Conservation (phyloP, 2,329 filamentous ascomycete species). For the Ophiosphaerella korrae region DNA sequence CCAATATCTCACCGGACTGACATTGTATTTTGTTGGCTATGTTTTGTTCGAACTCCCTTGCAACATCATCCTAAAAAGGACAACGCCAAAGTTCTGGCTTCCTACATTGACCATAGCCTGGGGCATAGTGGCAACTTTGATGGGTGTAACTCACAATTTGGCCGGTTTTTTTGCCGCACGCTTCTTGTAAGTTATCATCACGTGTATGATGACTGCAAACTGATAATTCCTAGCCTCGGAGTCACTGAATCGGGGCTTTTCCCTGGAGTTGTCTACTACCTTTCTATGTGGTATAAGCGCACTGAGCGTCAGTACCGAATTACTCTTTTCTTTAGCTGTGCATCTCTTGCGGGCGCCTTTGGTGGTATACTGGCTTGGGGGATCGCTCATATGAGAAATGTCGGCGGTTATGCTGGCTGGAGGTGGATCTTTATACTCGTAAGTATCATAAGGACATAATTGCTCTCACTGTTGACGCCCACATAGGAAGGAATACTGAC, state of each 20-base stretch:
- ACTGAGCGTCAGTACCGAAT: slow-evolving; percentile 64
- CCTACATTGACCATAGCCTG: slow-evolving; percentile 56
- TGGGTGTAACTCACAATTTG: slow-evolving; percentile 55
- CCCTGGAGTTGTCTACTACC: slow-evolving; percentile 57
- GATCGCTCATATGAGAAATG: slow-evolving; percentile 66
- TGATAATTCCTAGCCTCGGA: slow-evolving; percentile 25
- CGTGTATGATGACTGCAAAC: neutral
- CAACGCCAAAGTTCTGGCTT: slow-evolving; percentile 56
- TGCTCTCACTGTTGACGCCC: neutral
- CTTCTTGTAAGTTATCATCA: slow-evolving; percentile 48
- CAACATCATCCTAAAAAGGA: slow-evolving; percentile 64
- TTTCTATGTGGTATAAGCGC: slow-evolving; percentile 68
- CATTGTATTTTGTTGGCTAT: slow-evolving; percentile 66
- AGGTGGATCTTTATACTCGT: slow-evolving; percentile 51
- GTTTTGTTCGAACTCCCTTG: slow-evolving; percentile 61
- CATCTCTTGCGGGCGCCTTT: slow-evolving; percentile 64
- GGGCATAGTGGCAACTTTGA: slow-evolving; percentile 58
- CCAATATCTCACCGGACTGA: slow-evolving; percentile 69
- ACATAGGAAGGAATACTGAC: slow-evolving; percentile 44
- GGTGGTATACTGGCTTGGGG: slow-evolving; percentile 63
- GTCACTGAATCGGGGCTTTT: slow-evolving; percentile 46
- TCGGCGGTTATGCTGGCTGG: slow-evolving; percentile 52
- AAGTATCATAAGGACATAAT: slow-evolving; percentile 1
- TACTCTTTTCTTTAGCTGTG: slow-evolving; percentile 64
- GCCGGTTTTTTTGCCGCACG: slow-evolving; percentile 54